Base-by-base conservation (phyloP, 371 early-diverging fungal genomes). In the Mycotypha africana region DNA sequence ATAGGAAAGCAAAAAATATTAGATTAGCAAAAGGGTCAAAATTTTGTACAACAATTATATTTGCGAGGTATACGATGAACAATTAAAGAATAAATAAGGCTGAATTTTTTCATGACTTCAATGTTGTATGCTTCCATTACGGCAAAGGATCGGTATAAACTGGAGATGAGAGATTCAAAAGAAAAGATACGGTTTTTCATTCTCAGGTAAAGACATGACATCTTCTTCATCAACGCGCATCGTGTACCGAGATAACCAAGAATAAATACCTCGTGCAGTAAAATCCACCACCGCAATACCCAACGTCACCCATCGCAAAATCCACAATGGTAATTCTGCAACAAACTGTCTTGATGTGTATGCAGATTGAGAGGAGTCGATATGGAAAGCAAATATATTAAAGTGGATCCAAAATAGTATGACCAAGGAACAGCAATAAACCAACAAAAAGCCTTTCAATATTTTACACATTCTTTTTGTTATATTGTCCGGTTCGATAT, bases 401-500 rank as follows among this genome's bases (percentile, higher is more conserved):
- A 79, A 81, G 41, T 79, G 77, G 40, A 78, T 67, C 82, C 82
- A 81, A 41, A 81, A 76, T 42, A 73, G 44, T n/a, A 74, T 44
- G 2, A 79, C 76, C 38, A 79, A 50, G 21, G 50, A 60, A 45
- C 45, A 75, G 38, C 65, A 81, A 47, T 58, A 78, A 31, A 42
- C 64, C n/a, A 54, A 55, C 4, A 69, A 30, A 9, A 63, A 47
- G 5, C 61, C 57, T 21, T 64, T 63, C n/a, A 59, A 15, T 3
- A 64, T 17, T 26, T 47, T 53, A 7, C 59, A 50, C 14, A 53
- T 10, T 22, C 55, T 48, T 19, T 39, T 56, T 0, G 53, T 49
- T 7, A 57, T 44, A 22, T 37, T 30, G 28, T 55, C 32, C 26
- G 53, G 14, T 24, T 11, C 8, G 11, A 5, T 28, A 28, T 28